These are phyloP conservation scores for Aspergillus thermomutatus DNA, from an alignment of 2,329 filamentous ascomycete genomes.

Conservation along the genomic window DNA sequence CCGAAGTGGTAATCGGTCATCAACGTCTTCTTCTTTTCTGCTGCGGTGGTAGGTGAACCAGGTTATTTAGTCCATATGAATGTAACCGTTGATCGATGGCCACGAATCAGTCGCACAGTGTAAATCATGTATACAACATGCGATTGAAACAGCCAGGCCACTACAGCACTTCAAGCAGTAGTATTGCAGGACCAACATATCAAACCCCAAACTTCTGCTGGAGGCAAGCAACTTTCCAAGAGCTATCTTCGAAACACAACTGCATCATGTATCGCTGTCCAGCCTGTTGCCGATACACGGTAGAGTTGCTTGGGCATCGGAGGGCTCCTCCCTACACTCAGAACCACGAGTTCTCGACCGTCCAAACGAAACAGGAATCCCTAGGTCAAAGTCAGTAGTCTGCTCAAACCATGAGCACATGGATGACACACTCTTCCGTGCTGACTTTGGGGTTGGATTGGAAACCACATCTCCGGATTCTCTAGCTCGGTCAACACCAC, in stretches of 20 bases:
- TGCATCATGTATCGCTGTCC: background rate
- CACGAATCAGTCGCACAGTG: background rate
- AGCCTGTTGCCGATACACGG: background rate
- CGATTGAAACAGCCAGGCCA: background rate
- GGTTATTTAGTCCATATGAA: background rate
- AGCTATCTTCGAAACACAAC: background rate
- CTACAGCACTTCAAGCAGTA: background rate
- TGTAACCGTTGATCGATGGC: background rate
- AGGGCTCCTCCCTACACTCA: background rate
- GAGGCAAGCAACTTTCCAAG: background rate
- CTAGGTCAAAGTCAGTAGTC: background rate
- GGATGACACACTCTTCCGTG: background rate
- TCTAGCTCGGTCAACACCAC: conserved; percentile 1
- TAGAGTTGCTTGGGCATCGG: background rate
- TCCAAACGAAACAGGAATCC: conserved; percentile 2
- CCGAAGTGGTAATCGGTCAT: background rate
- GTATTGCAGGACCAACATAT: background rate
- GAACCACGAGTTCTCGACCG: background rate
- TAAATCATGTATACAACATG: background rate
- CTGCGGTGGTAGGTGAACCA: background rate
- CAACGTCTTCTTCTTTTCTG: background rate
- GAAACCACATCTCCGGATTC: conserved; percentile 3
- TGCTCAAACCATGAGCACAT: background rate
- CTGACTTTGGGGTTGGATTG: background rate
- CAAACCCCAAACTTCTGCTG: background rate